phyloP scores from a whole-genome alignment of 139 green algal species.

The Microglena sp. region DNA sequence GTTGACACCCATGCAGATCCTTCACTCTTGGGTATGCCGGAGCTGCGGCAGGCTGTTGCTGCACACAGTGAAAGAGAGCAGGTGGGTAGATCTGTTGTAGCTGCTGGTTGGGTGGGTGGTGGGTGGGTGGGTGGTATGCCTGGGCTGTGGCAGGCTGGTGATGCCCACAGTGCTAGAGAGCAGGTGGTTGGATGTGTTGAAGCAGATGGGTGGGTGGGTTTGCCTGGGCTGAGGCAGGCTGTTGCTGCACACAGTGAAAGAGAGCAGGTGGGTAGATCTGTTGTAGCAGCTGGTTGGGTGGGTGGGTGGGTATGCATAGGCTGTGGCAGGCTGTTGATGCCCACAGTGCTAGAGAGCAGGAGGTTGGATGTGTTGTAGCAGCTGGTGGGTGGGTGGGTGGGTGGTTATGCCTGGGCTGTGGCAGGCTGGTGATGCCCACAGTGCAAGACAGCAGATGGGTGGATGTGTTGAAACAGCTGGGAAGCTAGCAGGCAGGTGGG shows the following conservation, averaged over 20 bases:
- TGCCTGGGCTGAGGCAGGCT: constrained; percentile 58
- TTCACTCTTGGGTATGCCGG: constrained; percentile 44
- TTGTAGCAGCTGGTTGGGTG: not conserved
- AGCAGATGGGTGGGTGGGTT: too few species aligned
- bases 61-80: constrained; percentile 35
- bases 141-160: constrained; percentile 1
- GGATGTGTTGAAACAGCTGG: not conserved
- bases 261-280: constrained; percentile 8
- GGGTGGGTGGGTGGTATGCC: not conserved
- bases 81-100: not conserved
- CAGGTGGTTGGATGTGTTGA: too few species aligned
- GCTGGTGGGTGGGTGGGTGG: too few species aligned
- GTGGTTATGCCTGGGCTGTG: constrained; percentile 57
- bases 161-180: too few species aligned
- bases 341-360: too few species aligned
- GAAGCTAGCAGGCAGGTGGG: too few species aligned
- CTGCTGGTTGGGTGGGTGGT: not conserved
- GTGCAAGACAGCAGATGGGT: constrained; percentile 16
- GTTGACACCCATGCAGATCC: too few species aligned
- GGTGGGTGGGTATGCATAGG: not conserved
- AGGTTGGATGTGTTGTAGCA: too few species aligned
- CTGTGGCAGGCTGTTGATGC: not conserved
- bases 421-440: constrained; percentile 59
- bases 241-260: constrained; percentile 50
- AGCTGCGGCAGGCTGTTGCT: constrained; percentile 62